Evolutionary conservation across 352 stramenopile species (phyloP), one percentile per base, ranked within the genome.

Genomic region (Globisporangium carolinianum): DNA sequence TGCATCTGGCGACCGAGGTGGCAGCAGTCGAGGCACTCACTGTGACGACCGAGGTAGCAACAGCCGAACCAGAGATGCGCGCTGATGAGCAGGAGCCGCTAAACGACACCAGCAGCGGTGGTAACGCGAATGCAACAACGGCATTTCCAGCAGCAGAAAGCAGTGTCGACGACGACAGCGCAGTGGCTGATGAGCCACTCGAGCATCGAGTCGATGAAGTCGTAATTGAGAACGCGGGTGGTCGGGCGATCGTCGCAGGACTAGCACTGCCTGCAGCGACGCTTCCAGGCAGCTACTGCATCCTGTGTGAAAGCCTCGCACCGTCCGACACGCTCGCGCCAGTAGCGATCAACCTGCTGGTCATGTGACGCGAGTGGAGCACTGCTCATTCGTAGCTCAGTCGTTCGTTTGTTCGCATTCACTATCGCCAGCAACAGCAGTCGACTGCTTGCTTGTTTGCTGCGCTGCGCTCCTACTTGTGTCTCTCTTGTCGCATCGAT

Each of bases 241-340:
- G 71, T 24, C 47, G 67, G 12, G 74, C 62, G 2, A 11, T 61
- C 8, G 77, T 86, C 51, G 42, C 57, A 3, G 53, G 58, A 3
- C 57, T 86, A 0, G 56, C 50, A 7, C 46, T 83, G n/a, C 73
- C 75, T 8, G 35, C 50, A 2, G 38, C 47, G 9, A 74, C 69
- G 11, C 55, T 72, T 1, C 14, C 64, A 14, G 75, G 71, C n/a
- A 59, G 47, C 10, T 86, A 83, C 50, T 63, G 74, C 38, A 66
- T 83, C 6, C 14, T 75, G 6, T 82, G 71, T 18, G 72, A 81
- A n/a, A 72, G 65, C 17, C 10, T 69, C 41, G 18, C 59, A 5
- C 60, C 66, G n/a, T 66, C 65, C 6, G 67, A 78, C 18, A 36
- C 17, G 7, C 42, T 75, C 8, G 38, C 49, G 15, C 54, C 42